These are phyloP conservation scores for Talaromyces marneffei DNA, from an alignment of 2,329 filamentous ascomycete species.

Conservation along the genomic window DNA sequence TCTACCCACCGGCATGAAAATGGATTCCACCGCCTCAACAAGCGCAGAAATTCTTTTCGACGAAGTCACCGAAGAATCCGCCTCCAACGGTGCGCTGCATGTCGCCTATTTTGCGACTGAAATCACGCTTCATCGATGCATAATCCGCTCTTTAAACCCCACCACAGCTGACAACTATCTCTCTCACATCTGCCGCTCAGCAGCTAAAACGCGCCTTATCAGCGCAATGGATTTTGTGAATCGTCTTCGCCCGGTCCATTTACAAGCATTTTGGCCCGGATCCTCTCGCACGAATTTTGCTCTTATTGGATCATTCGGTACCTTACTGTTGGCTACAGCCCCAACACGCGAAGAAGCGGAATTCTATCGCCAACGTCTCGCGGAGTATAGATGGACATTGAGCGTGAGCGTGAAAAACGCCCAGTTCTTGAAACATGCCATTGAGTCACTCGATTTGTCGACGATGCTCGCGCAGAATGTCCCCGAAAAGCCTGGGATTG, in stretches of 20 bases:
- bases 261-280: conserved; percentile 76
- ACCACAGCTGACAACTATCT: conserved; percentile 67
- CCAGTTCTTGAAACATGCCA: conserved; percentile 55
- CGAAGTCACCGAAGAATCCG: conserved; percentile 35
- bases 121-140: conserved; percentile 85
- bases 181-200: conserved; percentile 84
- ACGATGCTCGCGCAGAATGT: conserved; percentile 63
- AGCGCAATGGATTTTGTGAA: conserved; percentile 98
- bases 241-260: conserved; percentile 75
- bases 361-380: conserved; percentile 79
- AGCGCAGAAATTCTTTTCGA: conserved; percentile 18
- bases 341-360: conserved; percentile 83
- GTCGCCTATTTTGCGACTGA: conserved; percentile 90
- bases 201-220: conserved; percentile 88
- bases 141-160: conserved; percentile 69
- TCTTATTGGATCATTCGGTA: conserved; percentile 88
- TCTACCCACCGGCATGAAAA: conserved; percentile 44
- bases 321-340: conserved; percentile 80
- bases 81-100: conserved; percentile 65
- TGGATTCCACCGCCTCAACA: conserved; percentile 30
- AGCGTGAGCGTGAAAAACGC: conserved; percentile 74
- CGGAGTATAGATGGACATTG: conserved; percentile 91
- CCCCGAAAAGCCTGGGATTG: conserved; percentile 63
- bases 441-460: conserved; percentile 69
- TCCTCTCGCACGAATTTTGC: conserved; percentile 67